Conservation (phyloP, 306 rosid species). For the Corylus heterophylla region DNA sequence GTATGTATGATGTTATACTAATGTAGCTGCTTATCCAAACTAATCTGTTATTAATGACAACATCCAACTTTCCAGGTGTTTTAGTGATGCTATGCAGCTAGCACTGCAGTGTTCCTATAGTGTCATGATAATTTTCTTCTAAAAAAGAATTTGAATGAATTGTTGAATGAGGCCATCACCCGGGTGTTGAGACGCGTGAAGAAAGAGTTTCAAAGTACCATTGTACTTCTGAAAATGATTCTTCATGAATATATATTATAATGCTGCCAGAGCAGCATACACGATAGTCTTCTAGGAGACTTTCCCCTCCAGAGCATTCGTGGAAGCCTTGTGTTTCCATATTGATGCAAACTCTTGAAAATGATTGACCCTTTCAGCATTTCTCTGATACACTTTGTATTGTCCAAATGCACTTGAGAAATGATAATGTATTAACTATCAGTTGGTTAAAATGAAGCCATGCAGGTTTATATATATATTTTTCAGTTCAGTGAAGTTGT, state of each 20-base stretch:
- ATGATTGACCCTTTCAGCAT: not conserved
- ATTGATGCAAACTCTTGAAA: not conserved
- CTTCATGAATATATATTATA: not conserved
- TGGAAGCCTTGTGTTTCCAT: not conserved
- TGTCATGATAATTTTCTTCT: not conserved
- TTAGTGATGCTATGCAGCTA: not conserved
- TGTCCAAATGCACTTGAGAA: not conserved
- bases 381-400: not conserved
- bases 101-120: not conserved
- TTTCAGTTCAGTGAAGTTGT: not conserved
- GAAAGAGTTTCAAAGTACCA: not conserved
- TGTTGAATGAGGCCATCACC: not conserved
- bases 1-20: not conserved
- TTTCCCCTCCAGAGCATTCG: not conserved
- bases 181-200: not conserved
- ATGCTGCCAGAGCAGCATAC: not conserved
- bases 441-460: not conserved
- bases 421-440: not conserved
- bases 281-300: not conserved
- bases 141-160: not conserved
- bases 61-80: not conserved
- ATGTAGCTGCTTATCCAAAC: not conserved
- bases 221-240: not conserved
- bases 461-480: not conserved
- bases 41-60: not conserved